Evolutionary conservation across 805 yeast genomes (phyloP).

Genomic region (Metschnikowia aberdeeniae): DNA sequence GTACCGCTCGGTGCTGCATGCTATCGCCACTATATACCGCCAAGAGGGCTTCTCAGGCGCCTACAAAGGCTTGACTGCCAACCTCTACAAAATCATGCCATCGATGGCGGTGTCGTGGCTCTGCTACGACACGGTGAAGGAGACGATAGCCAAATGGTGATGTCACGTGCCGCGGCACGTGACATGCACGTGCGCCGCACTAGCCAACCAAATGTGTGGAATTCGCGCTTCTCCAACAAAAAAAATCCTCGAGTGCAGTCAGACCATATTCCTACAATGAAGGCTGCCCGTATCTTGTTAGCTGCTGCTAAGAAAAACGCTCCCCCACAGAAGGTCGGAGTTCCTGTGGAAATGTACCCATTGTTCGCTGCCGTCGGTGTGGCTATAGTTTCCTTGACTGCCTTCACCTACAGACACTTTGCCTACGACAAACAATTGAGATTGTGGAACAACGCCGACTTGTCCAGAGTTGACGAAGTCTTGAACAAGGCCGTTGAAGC

Average conservation of each 20-base stretch:
- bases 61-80: slow-evolving; percentile 73
- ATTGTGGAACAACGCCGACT: slow-evolving; percentile 44
- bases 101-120: slow-evolving; percentile 96
- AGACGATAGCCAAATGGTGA: slow-evolving; percentile 29
- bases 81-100: slow-evolving; percentile 85
- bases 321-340: slow-evolving; percentile 16
- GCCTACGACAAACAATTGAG: slow-evolving; percentile 43
- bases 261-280: slow-evolving; percentile 22
- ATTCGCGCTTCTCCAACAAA: slow-evolving; percentile 11
- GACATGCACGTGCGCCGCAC: background rate
- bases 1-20: slow-evolving; percentile 73
- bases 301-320: slow-evolving; percentile 36
- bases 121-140: slow-evolving; percentile 70
- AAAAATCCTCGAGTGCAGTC: slow-evolving; percentile 2
- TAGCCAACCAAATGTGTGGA: slow-evolving; percentile 17
- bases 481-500: slow-evolving; percentile 35
- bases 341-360: slow-evolving; percentile 45
- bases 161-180: background rate
- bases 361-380: slow-evolving; percentile 44
- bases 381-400: slow-evolving; percentile 35
- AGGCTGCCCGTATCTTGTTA: slow-evolving; percentile 37
- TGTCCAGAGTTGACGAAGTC: slow-evolving; percentile 40
- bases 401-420: slow-evolving; percentile 47
- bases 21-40: slow-evolving; percentile 61
- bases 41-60: slow-evolving; percentile 73